These are phyloP conservation scores for Suhomyces emberorum DNA, from an alignment of 805 yeast species.

Conservation along the genomic window DNA sequence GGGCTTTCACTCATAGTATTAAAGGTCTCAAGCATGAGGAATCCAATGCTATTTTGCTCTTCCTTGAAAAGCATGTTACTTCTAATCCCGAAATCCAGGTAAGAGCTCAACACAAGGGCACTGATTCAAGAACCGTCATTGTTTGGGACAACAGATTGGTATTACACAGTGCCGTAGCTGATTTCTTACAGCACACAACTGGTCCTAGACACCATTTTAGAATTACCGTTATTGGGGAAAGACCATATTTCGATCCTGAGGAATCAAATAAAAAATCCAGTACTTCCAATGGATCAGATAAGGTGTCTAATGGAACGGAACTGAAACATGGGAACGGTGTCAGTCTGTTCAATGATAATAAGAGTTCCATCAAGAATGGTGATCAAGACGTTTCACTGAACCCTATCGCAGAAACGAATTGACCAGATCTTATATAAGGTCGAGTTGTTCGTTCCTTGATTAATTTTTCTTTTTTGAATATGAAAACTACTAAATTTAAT, in stretches of 20 bases:
- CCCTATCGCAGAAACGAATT: constrained; percentile 1
- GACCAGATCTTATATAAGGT: too few species aligned
- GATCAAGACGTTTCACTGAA: background rate
- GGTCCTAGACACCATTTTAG: constrained; percentile 24
- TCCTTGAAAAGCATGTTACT: constrained; percentile 19
- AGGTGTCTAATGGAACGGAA: too few species aligned
- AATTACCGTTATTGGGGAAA: constrained; percentile 24
- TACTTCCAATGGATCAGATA: too few species aligned
- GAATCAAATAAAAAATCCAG: too few species aligned
- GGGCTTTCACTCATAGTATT: constrained; percentile 19
- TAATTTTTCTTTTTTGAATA: too few species aligned
- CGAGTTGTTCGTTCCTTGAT: too few species aligned
- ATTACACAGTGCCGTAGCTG: constrained; percentile 20
- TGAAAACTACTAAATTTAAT: too few species aligned
- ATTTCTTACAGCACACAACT: constrained; percentile 21
- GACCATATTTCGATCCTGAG: constrained; percentile 17
- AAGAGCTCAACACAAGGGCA: constrained; percentile 23
- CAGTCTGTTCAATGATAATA: too few species aligned
- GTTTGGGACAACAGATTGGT: constrained; percentile 26
- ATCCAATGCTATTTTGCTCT: constrained; percentile 19
- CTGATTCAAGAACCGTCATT: constrained; percentile 20
- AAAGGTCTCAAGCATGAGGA: constrained; percentile 22
- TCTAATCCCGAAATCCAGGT: constrained; percentile 25
- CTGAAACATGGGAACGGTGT: too few species aligned
- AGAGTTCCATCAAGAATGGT: too few species aligned